A percentile compares a stretch with the other conserved stretches of the same genome.
Evolutionary conservation across 306 rosid species (phyloP).

Genomic region (Ormosia semicastrata): DNA sequence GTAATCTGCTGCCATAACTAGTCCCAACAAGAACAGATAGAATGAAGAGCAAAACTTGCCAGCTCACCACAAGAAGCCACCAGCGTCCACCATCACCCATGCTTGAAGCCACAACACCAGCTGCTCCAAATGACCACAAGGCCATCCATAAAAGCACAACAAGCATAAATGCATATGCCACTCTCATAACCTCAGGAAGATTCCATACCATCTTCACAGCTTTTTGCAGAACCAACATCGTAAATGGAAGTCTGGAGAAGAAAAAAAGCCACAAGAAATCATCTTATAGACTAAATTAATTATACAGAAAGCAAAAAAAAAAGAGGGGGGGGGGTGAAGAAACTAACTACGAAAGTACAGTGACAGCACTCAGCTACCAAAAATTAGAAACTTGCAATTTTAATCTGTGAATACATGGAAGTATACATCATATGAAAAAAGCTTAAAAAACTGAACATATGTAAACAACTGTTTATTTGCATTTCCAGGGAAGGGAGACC

Average conservation of each 20-base stretch:
- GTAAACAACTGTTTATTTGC: not conserved
- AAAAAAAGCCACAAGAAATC: conserved; percentile 25
- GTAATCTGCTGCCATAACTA: conserved; percentile 21
- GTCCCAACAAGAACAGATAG: conserved; percentile 30
- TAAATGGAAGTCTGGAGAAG: conserved; percentile 82
- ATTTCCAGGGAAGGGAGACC: not conserved
- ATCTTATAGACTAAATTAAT: not conserved
- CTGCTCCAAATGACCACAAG: conserved; percentile 94
- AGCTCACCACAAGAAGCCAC: conserved; percentile 99
- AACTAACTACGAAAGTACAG: not conserved
- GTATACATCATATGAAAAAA: not conserved
- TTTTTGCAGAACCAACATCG: conserved; percentile 85
- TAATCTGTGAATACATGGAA: not conserved
- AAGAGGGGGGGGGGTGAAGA: not conserved
- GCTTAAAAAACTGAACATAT: not conserved
- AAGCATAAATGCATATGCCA: conserved; percentile 79
- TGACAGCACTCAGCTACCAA: not conserved
- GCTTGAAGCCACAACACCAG: conserved; percentile 97
- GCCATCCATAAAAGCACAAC: conserved; percentile 90
- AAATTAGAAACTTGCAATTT: not conserved
- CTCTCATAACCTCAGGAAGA: conserved; percentile 80
- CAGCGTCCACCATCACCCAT: conserved; percentile 84
- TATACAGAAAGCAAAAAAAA: not conserved
- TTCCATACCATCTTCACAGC: conserved; percentile 95
- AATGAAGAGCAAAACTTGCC: conserved; percentile 87